A percentile compares a stretch with the other conserved stretches of the same genome.
Evolutionary conservation across 2,329 filamentous ascomycete genomes (phyloP).

Genomic region (Claviceps maximensis): DNA sequence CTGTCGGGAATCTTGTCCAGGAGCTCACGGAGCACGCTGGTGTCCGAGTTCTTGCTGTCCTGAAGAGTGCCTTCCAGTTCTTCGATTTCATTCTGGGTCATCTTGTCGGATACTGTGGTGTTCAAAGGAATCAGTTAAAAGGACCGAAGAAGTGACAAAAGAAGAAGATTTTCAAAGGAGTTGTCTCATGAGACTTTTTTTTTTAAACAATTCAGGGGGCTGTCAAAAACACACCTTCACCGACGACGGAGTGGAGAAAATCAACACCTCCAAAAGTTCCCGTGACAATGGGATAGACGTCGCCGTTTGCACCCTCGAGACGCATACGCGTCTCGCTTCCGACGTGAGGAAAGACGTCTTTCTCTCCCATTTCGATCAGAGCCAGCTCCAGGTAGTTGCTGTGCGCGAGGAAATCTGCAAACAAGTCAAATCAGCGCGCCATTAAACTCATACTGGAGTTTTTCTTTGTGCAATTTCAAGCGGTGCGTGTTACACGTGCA

Average conservation of each 20-base stretch:
- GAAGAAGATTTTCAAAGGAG: too few relatives aligned
- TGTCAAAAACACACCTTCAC: slow-evolving; percentile 34
- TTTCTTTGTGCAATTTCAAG: too few relatives aligned
- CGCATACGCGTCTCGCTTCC: slow-evolving; percentile 59
- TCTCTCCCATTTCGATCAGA: slow-evolving; percentile 74
- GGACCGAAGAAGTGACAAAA: not conserved
- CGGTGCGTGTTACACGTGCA: too few relatives aligned
- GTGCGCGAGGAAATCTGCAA: slow-evolving; percentile 71
- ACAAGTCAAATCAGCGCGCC: slow-evolving; percentile 5
- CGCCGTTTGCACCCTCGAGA: slow-evolving; percentile 49
- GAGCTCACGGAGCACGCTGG: slow-evolving; percentile 64
- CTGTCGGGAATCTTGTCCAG: slow-evolving; percentile 72
- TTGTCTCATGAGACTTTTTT: too few relatives aligned
- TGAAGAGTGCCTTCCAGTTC: slow-evolving; percentile 75
- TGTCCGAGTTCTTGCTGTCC: slow-evolving; percentile 48
- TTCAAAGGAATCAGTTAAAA: not conserved
- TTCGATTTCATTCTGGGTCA: slow-evolving; percentile 81
- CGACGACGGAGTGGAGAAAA: slow-evolving; percentile 77
- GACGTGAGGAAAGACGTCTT: slow-evolving; percentile 74
- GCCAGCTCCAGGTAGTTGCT: slow-evolving; percentile 87
- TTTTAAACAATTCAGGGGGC: too few relatives aligned
- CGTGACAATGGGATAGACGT: slow-evolving; percentile 73
- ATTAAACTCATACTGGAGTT: too few relatives aligned
- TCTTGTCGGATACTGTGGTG: slow-evolving; percentile 63
- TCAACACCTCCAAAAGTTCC: slow-evolving; percentile 93